phyloP scores from a whole-genome alignment of 768 basidiomycete genomes.

The Suillus subluteus region DNA sequence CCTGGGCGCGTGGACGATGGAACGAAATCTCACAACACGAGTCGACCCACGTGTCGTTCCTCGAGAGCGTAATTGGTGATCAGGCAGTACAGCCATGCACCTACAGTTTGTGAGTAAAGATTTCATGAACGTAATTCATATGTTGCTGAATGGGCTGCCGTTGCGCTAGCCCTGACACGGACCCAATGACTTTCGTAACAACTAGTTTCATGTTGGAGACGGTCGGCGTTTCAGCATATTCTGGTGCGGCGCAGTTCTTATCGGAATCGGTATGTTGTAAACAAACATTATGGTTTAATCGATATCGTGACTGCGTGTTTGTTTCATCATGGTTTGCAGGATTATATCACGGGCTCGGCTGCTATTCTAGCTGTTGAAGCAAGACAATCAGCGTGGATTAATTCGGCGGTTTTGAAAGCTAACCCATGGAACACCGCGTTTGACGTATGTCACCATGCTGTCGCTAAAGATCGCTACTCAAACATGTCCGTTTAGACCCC shows the following conservation, averaged over 20 bases:
- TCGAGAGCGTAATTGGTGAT: constrained; percentile 20
- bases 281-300: not conserved
- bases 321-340: constrained; percentile 23
- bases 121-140: not conserved
- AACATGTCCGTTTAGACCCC: constrained; percentile 31
- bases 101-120: constrained; percentile 14
- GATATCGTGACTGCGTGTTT: not conserved
- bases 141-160: not conserved
- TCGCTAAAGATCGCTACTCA: not conserved
- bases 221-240: constrained; percentile 59
- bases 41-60: constrained; percentile 47
- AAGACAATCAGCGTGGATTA: constrained; percentile 55
- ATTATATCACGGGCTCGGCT: constrained; percentile 55
- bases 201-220: constrained; percentile 53
- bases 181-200: constrained; percentile 46
- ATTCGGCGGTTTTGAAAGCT: constrained; percentile 41
- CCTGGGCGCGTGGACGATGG: constrained; percentile 40
- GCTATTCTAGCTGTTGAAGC: constrained; percentile 62
- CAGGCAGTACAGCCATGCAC: constrained; percentile 18
- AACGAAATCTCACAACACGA: constrained; percentile 46
- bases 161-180: constrained; percentile 42
- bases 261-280: constrained; percentile 22
- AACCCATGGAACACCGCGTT: constrained; percentile 52
- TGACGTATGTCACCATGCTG: constrained; percentile 32
- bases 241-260: constrained; percentile 53